phyloP scores from a whole-genome alignment of 177 flowering plant genomes.

The Vitis hybrid region DNA sequence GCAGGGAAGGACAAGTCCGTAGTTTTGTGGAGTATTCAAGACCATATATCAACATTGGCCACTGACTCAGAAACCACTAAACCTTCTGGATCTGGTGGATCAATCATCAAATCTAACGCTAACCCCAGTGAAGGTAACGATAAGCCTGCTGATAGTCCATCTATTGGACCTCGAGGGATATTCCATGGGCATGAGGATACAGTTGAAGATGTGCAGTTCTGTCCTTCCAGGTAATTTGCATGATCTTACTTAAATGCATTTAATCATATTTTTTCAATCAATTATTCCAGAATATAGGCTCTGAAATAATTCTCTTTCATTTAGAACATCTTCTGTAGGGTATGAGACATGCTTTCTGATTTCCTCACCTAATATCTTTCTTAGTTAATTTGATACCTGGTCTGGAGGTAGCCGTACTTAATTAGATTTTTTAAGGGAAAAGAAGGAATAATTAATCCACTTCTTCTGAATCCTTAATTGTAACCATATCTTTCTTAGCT shows the following conservation, averaged over 20 bases:
- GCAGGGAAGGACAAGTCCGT: slow-evolving; percentile 94
- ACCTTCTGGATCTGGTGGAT: slow-evolving; percentile 57
- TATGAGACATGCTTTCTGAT: not conserved
- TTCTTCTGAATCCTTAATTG: not conserved
- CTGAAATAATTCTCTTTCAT: not conserved
- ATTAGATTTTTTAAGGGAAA: too few species aligned
- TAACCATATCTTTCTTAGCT: not conserved
- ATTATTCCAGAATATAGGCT: not conserved
- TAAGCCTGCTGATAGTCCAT: slow-evolving; percentile 50
- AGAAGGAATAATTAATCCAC: not conserved
- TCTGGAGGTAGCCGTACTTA: not conserved
- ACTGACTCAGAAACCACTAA: slow-evolving; percentile 46
- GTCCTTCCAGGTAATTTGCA: slow-evolving; percentile 82
- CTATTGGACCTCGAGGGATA: slow-evolving; percentile 78
- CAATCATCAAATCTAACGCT: slow-evolving; percentile 49
- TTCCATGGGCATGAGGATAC: slow-evolving; percentile 90
- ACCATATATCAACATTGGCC: slow-evolving; percentile 74
- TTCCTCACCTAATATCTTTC: not conserved
- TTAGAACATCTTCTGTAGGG: not conserved
- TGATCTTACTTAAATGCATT: not conserved
- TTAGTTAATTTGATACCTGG: not conserved
- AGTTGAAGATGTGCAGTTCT: slow-evolving; percentile 96
- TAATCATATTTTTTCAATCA: not conserved
- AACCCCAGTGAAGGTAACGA: slow-evolving; percentile 46
- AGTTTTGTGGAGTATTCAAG: slow-evolving; percentile 93